Evolutionary conservation across 768 basidiomycete genomes (phyloP).

Genomic region (Agaricus subrufescens): DNA sequence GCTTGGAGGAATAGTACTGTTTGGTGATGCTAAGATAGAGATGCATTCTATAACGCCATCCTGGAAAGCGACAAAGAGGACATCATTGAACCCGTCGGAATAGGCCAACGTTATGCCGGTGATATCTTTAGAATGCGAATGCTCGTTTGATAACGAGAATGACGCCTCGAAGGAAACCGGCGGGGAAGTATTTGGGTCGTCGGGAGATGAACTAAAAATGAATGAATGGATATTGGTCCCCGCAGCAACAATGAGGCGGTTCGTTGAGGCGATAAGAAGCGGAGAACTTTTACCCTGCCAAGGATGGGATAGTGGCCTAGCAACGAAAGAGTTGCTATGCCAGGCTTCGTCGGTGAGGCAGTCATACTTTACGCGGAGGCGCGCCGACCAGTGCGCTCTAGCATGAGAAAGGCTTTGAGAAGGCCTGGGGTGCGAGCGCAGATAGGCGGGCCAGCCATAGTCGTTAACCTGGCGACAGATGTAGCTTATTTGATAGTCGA

Average conservation of each 20-base stretch:
- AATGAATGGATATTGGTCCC: constrained; percentile 57
- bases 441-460: constrained; percentile 55
- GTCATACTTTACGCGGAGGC: constrained; percentile 44
- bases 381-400: constrained; percentile 39
- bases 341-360: constrained; percentile 50
- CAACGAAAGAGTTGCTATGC: constrained; percentile 46
- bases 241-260: constrained; percentile 57
- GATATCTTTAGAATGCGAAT: constrained; percentile 39
- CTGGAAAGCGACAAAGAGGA: constrained; percentile 52
- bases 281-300: constrained; percentile 59
- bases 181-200: constrained; percentile 29
- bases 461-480: constrained; percentile 44
- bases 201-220: constrained; percentile 29
- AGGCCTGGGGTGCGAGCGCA: constrained; percentile 46
- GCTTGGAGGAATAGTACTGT: background rate
- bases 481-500: constrained; percentile 1
- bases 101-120: constrained; percentile 48
- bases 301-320: constrained; percentile 56
- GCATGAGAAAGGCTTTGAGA: constrained; percentile 47
- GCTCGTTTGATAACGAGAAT: constrained; percentile 31
- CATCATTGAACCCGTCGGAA: constrained; percentile 38
- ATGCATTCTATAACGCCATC: constrained; percentile 49
- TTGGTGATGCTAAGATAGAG: constrained; percentile 12
- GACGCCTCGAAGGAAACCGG: constrained; percentile 43
- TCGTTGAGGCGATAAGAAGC: constrained; percentile 46